These are phyloP conservation scores for Trichosporon ovoides DNA, from an alignment of 1,284 basidiomycete species.

Conservation along the genomic window DNA sequence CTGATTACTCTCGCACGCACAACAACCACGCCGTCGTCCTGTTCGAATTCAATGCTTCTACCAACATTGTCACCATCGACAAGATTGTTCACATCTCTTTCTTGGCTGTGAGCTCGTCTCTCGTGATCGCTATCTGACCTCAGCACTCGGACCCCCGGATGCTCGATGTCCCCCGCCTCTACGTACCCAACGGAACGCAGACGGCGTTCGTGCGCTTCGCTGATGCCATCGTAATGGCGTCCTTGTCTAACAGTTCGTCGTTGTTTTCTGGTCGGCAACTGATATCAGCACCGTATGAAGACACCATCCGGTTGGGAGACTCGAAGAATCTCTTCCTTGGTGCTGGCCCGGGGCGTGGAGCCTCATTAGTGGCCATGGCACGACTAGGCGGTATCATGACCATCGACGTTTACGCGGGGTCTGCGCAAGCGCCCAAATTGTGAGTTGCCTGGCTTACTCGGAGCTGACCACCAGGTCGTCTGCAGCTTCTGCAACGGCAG, in stretches of 20 bases:
- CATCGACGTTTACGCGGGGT: constrained; percentile 32
- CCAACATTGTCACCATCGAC: constrained; percentile 26
- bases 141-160: constrained; percentile 46
- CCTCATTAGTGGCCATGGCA: constrained; percentile 37
- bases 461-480: constrained; percentile 12
- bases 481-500: constrained; percentile 29
- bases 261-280: background rate
- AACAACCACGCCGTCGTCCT: constrained; percentile 35
- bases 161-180: constrained; percentile 44
- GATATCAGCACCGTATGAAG: constrained; percentile 35
- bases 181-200: constrained; percentile 32
- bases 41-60: constrained; percentile 24
- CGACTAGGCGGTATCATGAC: constrained; percentile 40
- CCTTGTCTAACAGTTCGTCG: constrained; percentile 27
- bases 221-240: constrained; percentile 43
- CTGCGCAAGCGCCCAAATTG: constrained; percentile 9
- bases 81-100: constrained; percentile 36
- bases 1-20: constrained; percentile 19
- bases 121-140: background rate
- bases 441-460: background rate
- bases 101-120: constrained; percentile 26
- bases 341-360: background rate
- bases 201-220: constrained; percentile 48
- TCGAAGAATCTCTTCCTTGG: constrained; percentile 10
- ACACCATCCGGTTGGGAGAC: constrained; percentile 41